Conservation (phyloP, 805 yeast species). For the Lipomyces lipofer region DNA sequence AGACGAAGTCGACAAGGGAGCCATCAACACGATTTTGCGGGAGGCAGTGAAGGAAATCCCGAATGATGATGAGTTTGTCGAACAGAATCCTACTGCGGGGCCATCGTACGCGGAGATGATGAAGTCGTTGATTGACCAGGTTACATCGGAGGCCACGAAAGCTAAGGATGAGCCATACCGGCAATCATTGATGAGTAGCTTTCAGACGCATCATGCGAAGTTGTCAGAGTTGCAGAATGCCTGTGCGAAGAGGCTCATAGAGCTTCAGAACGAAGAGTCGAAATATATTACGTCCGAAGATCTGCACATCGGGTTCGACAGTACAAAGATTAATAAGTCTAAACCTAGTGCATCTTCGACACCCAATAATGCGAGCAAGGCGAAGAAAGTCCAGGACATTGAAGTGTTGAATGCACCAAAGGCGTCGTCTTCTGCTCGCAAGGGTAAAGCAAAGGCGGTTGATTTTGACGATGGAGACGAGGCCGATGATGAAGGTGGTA, state of each 20-base stretch:
- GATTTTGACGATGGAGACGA: constrained; percentile 13
- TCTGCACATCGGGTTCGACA: constrained; percentile 87
- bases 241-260: constrained; percentile 65
- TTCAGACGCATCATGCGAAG: constrained; percentile 64
- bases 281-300: constrained; percentile 85
- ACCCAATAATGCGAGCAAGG: constrained; percentile 36
- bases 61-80: constrained; percentile 10
- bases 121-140: constrained; percentile 80
- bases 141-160: constrained; percentile 59
- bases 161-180: constrained; percentile 46
- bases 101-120: constrained; percentile 86
- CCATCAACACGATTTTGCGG: constrained; percentile 3
- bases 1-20: neutral
- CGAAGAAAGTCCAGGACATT: constrained; percentile 29
- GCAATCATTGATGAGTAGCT: constrained; percentile 39
- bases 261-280: constrained; percentile 68
- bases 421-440: constrained; percentile 12
- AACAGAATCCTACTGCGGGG: constrained; percentile 33
- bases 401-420: constrained; percentile 41
- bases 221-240: constrained; percentile 65
- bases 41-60: constrained; percentile 34
- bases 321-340: constrained; percentile 72
- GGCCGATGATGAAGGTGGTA: constrained; percentile 7
- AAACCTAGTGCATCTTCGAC: constrained; percentile 33
- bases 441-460: constrained; percentile 5